These are phyloP conservation scores for Globisporangium middletonii DNA, from an alignment of 352 stramenopile species.

Conservation along the genomic window DNA sequence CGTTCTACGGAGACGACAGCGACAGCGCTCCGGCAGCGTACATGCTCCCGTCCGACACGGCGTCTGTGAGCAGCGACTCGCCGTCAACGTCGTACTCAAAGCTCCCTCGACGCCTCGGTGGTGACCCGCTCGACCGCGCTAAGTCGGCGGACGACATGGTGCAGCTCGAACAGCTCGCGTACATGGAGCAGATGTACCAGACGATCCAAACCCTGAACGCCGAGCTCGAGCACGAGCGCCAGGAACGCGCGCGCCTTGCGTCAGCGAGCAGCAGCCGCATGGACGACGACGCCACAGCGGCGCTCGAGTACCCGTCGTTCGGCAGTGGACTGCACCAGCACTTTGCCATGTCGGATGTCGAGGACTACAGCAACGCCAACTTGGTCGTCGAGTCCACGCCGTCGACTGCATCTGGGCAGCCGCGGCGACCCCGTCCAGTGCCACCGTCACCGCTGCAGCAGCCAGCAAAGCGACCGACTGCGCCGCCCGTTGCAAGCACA, in stretches of 20 bases:
- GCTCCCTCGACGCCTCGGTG: conserved; percentile 8
- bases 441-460: conserved; percentile 1
- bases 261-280: conserved; percentile 7
- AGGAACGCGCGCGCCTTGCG: conserved; percentile 16
- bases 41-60: not conserved
- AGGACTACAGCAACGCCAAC: not conserved
- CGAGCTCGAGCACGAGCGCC: conserved; percentile 40
- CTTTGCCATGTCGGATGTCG: not conserved
- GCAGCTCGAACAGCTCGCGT: conserved; percentile 39
- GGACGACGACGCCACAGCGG: conserved; percentile 13
- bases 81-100: not conserved
- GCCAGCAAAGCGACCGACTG: not conserved
- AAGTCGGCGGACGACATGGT: conserved; percentile 8
- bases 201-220: conserved; percentile 45
- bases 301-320: conserved; percentile 20
- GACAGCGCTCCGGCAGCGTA: not conserved
- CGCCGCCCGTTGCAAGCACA: conserved; percentile 5
- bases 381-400: not conserved
- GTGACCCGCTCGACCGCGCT: conserved; percentile 5
- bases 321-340: conserved; percentile 1
- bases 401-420: not conserved
- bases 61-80: not conserved
- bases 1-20: conserved; percentile 1
- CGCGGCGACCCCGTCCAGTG: conserved; percentile 6
- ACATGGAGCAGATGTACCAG: conserved; percentile 72